Evolutionary conservation across 2,329 filamentous ascomycete species (phyloP), one percentile per base, ranked within the genome.

Genomic region (Sporothrix schenckii): DNA sequence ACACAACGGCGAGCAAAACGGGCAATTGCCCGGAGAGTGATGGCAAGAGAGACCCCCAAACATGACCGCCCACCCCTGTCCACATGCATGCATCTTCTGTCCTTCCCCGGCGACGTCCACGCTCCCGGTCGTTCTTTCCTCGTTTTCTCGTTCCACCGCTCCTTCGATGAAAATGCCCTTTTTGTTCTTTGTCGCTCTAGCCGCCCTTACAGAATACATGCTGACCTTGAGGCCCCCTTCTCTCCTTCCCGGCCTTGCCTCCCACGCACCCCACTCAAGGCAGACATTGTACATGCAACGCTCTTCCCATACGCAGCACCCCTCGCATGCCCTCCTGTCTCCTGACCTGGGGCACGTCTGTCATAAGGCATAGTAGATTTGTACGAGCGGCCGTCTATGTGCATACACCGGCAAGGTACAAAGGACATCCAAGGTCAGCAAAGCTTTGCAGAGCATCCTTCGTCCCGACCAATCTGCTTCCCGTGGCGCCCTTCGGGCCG

Each of bases 141-240:
- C 34, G 7, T 41, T 44, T 30, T 65, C 53, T 47, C 27, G 30
- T 69, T 69, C 70, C 70, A 71, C 66, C 70, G 70, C 70, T 63
- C 66, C 70, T 71, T 71, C 60, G 44, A 71, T 68, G 52, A 27
- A 34, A 69, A 69, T 67, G 47, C 70, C 70, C 10, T 58, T 69
- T 66, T 66, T 16, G 60, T 52, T 60, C 58, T 16, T 27, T 34
- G 56, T 41, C 39, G 58, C 58, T 47, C 39, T 47, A 39, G 58
- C 39, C 39, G 13, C 58, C 44, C 58, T 19, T 27, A 4, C n/a
- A n/a, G n/a, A n/a, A n/a, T n/a, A n/a, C 49, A 10, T 24, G 39
- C 30, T 41, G 19, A n/a, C 41, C 30, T 60, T 53, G 27, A 14
- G 10, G 9, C 53, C 47, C 19, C 61, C 63, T 49, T 68, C 44